Evolutionary conservation across 805 yeast species (phyloP).

Genomic region (Saccharomycopsis babjevae): DNA sequence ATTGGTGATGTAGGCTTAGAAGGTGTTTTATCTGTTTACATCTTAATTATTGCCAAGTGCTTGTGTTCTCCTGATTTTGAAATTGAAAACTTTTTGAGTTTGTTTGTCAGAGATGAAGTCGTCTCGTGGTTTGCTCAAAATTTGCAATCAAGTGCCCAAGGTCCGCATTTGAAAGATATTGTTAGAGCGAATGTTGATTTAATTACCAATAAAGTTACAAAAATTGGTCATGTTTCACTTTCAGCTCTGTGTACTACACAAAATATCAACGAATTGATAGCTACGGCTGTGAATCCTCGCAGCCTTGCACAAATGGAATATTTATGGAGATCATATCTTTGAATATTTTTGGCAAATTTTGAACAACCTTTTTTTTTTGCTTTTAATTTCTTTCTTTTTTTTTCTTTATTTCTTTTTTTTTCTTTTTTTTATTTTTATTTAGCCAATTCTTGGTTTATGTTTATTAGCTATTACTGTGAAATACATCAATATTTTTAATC

Average conservation of each 20-base stretch:
- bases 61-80: constrained; percentile 88
- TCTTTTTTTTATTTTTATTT: background rate
- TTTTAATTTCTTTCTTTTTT: background rate
- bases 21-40: constrained; percentile 78
- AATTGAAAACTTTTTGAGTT: constrained; percentile 80
- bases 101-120: constrained; percentile 92
- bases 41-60: constrained; percentile 79
- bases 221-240: constrained; percentile 55
- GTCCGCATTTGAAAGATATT: constrained; percentile 75
- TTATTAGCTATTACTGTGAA: background rate
- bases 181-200: constrained; percentile 83
- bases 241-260: constrained; percentile 68
- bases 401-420: background rate
- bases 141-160: constrained; percentile 61
- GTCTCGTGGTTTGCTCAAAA: constrained; percentile 88
- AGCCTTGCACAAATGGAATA: constrained; percentile 87
- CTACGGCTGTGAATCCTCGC: constrained; percentile 93
- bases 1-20: constrained; percentile 93
- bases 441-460: background rate
- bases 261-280: constrained; percentile 78
- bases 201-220: constrained; percentile 67
- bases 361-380: background rate
- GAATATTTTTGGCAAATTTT: background rate
- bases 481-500: background rate
- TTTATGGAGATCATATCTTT: constrained; percentile 92